Percentiles rank a stretch among this genome's conserved stretches.
Conservation (phyloP, 176 grass and related monocot genomes). For the Metroxylon sagu region DNA sequence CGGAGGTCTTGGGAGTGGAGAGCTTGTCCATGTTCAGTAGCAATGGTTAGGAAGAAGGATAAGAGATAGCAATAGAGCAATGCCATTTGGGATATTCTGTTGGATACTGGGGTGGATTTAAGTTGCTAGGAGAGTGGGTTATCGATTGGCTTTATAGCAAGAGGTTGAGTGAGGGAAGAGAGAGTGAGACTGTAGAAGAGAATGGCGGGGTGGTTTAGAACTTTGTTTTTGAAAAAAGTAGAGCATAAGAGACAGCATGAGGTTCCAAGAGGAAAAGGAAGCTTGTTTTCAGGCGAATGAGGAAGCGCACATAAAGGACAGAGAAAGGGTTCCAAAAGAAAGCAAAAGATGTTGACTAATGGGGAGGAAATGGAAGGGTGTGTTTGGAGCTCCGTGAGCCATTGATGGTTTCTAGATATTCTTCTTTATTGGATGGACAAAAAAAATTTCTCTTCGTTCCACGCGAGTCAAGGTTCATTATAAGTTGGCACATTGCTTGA, state of each 20-base stretch:
- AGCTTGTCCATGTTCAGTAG: neutral
- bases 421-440: neutral
- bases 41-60: conserved; percentile 1
- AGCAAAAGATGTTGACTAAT: too few species aligned
- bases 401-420: conserved; percentile 12
- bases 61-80: neutral
- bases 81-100: conserved; percentile 8
- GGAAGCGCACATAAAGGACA: too few species aligned
- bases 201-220: neutral
- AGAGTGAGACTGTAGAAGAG: conserved; percentile 10
- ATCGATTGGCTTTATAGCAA: conserved; percentile 23
- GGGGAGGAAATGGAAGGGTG: neutral
- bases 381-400: neutral
- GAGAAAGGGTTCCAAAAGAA: too few species aligned
- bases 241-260: conserved; percentile 18
- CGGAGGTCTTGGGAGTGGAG: conserved; percentile 15
- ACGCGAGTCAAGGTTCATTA: too few species aligned
- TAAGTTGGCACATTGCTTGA: too few species aligned
- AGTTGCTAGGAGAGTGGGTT: neutral
- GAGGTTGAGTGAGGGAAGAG: neutral
- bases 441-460: neutral
- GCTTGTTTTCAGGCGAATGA: neutral
- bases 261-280: conserved; percentile 36
- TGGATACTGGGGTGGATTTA: neutral
- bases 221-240: conserved; percentile 16